These are phyloP conservation scores for Tolypocladium ophioglossoides DNA, from an alignment of 2,329 filamentous ascomycete genomes.

Conservation along the genomic window DNA sequence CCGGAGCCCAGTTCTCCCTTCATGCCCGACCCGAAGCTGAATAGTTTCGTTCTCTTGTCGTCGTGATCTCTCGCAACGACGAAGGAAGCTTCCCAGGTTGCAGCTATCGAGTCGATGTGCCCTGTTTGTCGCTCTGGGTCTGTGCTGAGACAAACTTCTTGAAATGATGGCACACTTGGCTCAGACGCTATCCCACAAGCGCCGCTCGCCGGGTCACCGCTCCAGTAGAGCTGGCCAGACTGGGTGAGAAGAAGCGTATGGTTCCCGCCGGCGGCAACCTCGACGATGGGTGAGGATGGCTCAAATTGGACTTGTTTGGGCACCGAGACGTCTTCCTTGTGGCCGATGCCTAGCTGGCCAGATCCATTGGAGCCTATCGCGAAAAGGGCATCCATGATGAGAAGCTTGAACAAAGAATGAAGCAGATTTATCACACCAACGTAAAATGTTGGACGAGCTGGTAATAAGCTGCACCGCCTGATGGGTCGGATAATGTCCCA, in stretches of 20 bases:
- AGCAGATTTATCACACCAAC: not conserved
- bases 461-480: not conserved
- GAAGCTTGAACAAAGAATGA: not conserved
- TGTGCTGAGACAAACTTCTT: constrained; percentile 23
- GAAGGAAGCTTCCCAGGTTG: constrained; percentile 70
- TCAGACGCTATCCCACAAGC: constrained; percentile 38
- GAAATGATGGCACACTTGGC: constrained; percentile 25
- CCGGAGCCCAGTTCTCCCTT: constrained; percentile 67
- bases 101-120: constrained; percentile 40
- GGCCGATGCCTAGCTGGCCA: constrained; percentile 62
- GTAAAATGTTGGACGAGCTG: not conserved
- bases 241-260: constrained; percentile 67
- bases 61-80: constrained; percentile 39
- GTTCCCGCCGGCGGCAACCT: constrained; percentile 62
- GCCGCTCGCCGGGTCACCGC: constrained; percentile 48
- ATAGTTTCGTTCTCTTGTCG: constrained; percentile 38
- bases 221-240: constrained; percentile 49
- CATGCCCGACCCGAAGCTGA: constrained; percentile 52
- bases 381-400: constrained; percentile 42
- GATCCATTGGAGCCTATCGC: constrained; percentile 69
- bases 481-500: no score
- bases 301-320: constrained; percentile 53
- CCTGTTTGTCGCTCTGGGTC: constrained; percentile 17
- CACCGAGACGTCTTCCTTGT: constrained; percentile 58
- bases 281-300: constrained; percentile 23